A percentile compares a stretch with the other conserved stretches of the same genome.
Conservation (phyloP, 305 asterid genomes). For the Coffea humblotiana region DNA sequence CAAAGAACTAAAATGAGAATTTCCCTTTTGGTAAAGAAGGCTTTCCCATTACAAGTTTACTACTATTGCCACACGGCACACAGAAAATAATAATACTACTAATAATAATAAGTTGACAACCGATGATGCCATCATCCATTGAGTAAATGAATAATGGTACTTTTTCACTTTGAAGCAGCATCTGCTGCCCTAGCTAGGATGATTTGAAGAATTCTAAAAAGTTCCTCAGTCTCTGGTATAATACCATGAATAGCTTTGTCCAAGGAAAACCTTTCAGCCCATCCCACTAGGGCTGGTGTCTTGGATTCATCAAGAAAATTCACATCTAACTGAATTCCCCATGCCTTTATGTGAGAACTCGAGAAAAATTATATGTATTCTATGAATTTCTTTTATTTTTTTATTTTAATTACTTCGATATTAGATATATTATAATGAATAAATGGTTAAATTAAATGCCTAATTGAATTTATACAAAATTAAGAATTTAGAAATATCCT, state of each 20-base stretch:
- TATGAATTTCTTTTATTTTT: no score
- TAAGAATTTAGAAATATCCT: no score
- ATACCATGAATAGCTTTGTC: constrained; percentile 22
- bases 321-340: constrained; percentile 2
- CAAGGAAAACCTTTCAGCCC: constrained; percentile 18
- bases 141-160: background rate
- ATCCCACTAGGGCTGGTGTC: constrained; percentile 12
- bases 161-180: constrained; percentile 7
- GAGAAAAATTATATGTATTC: no score
- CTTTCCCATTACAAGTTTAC: background rate
- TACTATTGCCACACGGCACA: background rate
- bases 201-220: background rate
- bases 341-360: no score
- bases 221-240: constrained; percentile 26
- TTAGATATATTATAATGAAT: no score
- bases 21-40: background rate
- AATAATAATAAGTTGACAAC: background rate
- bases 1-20: no score
- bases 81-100: no score
- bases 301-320: constrained; percentile 24
- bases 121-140: background rate
- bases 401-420: no score
- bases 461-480: no score
- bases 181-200: background rate
- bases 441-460: no score